Evolutionary conservation across 768 basidiomycete genomes (phyloP), one percentile per base, ranked within the genome.

Genomic region (Suillus occidentalis): DNA sequence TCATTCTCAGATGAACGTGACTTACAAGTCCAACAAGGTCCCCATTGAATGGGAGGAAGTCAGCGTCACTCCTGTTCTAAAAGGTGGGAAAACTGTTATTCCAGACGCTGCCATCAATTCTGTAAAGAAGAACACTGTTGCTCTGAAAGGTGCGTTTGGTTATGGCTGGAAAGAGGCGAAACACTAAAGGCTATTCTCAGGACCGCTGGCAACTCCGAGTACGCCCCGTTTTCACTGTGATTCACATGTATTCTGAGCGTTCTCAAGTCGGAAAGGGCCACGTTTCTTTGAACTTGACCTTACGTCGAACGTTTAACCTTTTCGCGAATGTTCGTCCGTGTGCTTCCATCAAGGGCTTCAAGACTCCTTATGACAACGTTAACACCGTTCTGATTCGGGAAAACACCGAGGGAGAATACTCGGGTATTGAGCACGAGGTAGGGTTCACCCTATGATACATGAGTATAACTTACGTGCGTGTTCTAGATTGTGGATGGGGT

Each of bases 1-100:
- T 5, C 8, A 31, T 62, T 60, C 10, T 25, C 37, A 67, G 56
- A 37, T 62, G 40, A 60, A 22, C n/a, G 65, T 6, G 58, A 25
- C 67, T 71, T 58, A 76, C 34, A 18, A n/a, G 28, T 56, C 14
- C 60, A 40, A 40, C 65, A 31, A 97, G 95, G 97, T 97, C 31
- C 97, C 97, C 53, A 97, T 99, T 72, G 86, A 94, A 80, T 99
- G 97, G 97, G 97, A 99, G 78, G 97, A 99, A 80, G 97, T 98
- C 77, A 92, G 90, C 75, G 97, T 99, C 57, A 91, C 94, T 8
- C 97, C 97, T 14, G 86, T 97, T 62, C 81, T 98, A 65, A 94
- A 95, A 78, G 90, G 89, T 65, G 97, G 97, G 59, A 97, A 98
- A 84, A 97, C 95, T 58, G 94, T 94, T 66, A 99, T 99, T 74